Conservation (phyloP, 2,329 filamentous ascomycete genomes). For the Penicillium glabrum region DNA sequence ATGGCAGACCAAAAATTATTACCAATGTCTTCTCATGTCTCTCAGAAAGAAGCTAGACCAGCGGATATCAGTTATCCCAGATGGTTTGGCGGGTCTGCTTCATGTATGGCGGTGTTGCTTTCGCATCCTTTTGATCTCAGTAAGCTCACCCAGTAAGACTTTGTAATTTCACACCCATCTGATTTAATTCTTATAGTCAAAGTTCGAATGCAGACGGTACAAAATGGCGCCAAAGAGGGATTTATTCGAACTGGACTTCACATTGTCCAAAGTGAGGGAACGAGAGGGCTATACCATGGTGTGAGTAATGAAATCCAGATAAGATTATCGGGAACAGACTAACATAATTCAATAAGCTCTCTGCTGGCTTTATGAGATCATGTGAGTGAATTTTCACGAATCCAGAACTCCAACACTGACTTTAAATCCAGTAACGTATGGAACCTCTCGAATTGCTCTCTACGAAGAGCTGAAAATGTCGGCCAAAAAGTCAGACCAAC, state of each 20-base stretch:
- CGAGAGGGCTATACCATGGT: constrained; percentile 19
- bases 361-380: constrained; percentile 24
- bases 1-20: not conserved
- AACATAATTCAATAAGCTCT: constrained; percentile 11
- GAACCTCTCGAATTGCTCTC: constrained; percentile 25
- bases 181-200: constrained; percentile 15
- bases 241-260: constrained; percentile 15
- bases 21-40: too few species aligned
- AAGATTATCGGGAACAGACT: not conserved
- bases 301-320: constrained; percentile 5
- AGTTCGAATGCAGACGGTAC: constrained; percentile 25
- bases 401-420: not conserved
- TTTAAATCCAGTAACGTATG: constrained; percentile 23
- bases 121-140: constrained; percentile 28
- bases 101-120: constrained; percentile 27
- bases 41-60: not conserved
- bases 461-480: constrained; percentile 24
- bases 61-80: constrained; percentile 12
- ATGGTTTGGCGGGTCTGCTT: constrained; percentile 28
- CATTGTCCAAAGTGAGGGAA: constrained; percentile 18
- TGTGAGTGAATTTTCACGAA: constrained; percentile 4
- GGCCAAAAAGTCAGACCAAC: constrained; percentile 4
- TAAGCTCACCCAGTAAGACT: constrained; percentile 1
- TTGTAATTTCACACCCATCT: not conserved
- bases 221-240: constrained; percentile 10